Evolutionary conservation across 2,329 filamentous ascomycete genomes (phyloP).

Genomic region (Nothopassalora personata): DNA sequence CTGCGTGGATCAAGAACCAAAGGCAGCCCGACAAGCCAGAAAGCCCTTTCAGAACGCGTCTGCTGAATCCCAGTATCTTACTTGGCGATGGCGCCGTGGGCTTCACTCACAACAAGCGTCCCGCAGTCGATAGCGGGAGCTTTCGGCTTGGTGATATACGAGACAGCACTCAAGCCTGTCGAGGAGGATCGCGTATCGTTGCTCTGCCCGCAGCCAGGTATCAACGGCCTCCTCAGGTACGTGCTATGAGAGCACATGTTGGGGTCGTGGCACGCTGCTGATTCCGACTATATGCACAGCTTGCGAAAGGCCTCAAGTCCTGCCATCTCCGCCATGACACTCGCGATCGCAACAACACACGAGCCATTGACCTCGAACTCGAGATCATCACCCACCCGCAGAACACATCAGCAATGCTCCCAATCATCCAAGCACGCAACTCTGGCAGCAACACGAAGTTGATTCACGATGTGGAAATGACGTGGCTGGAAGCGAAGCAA

Average conservation of each 20-base stretch:
- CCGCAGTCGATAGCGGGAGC: not conserved
- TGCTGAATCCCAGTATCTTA: not conserved
- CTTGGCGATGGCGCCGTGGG: not conserved
- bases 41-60: not conserved
- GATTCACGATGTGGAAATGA: slow-evolving; percentile 5
- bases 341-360: not conserved
- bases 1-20: not conserved
- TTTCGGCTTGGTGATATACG: not conserved
- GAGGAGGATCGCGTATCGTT: slow-evolving; percentile 4
- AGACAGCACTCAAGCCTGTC: not conserved
- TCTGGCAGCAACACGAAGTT: slow-evolving; percentile 2
- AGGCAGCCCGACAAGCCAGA: not conserved
- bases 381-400: slow-evolving; percentile 3
- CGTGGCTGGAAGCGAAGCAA: slow-evolving; percentile 6
- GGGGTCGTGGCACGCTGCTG: not conserved
- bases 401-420: slow-evolving; percentile 1
- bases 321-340: slow-evolving; percentile 3
- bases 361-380: slow-evolving; percentile 6
- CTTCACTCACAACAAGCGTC: not conserved
- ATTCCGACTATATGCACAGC: not conserved
- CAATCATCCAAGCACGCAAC: slow-evolving; percentile 5
- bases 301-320: slow-evolving; percentile 7
- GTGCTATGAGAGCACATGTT: not conserved
- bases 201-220: slow-evolving; percentile 1
- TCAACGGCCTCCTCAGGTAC: slow-evolving; percentile 2